A percentile compares a stretch with the other conserved stretches of the same genome.
These are phyloP conservation scores for Cynara cardunculus DNA, from an alignment of 129 eudicot genomes.

Conservation along the genomic window DNA sequence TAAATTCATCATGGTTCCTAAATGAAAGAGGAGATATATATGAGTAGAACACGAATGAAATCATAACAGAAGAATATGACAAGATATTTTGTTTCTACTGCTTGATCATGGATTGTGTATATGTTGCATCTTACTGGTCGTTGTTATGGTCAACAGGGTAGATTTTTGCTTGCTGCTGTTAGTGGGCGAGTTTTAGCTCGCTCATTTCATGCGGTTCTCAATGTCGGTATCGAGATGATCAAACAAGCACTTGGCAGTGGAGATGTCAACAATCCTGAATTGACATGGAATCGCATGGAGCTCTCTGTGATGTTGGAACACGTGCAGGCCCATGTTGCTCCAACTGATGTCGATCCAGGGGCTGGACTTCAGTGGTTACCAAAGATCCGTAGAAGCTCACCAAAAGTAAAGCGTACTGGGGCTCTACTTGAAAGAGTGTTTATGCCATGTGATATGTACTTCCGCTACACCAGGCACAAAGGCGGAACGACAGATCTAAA, in stretches of 20 bases:
- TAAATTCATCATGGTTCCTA: neutral
- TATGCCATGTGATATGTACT: slow-evolving; percentile 98
- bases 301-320: slow-evolving; percentile 94
- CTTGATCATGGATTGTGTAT: neutral
- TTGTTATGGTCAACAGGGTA: slow-evolving; percentile 63
- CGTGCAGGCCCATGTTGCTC: slow-evolving; percentile 99
- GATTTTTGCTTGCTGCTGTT: slow-evolving; percentile 97
- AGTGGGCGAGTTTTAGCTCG: slow-evolving; percentile 98
- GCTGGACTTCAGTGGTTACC: slow-evolving; percentile 99
- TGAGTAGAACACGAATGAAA: neutral
- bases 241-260: slow-evolving; percentile 79
- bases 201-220: slow-evolving; percentile 86
- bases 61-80: neutral
- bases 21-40: neutral
- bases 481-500: slow-evolving; percentile 88
- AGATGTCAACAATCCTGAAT: slow-evolving; percentile 56
- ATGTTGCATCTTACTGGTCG: slow-evolving; percentile 9
- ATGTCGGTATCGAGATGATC: slow-evolving; percentile 82
- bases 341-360: slow-evolving; percentile 99
- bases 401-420: slow-evolving; percentile 96
- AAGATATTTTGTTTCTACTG: neutral
- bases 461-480: slow-evolving; percentile 93
- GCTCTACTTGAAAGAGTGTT: slow-evolving; percentile 97
- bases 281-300: slow-evolving; percentile 97
- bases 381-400: slow-evolving; percentile 84